Conservation (phyloP, 2,329 filamentous ascomycete species). For the Cordyceps farinosa region DNA sequence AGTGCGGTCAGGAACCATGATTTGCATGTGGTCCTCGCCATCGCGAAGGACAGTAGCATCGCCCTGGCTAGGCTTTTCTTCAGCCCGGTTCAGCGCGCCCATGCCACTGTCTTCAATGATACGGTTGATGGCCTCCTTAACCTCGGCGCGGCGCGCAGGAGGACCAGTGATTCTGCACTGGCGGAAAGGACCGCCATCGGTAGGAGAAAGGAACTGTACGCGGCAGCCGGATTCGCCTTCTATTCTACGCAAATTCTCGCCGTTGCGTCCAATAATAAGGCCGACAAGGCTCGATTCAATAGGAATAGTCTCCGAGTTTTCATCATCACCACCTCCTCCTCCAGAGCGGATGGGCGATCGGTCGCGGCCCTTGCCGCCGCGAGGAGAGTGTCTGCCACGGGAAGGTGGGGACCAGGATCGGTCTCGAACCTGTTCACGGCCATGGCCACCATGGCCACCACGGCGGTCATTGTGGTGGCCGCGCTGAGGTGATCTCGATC, state of each 20-base stretch:
- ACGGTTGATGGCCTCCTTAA: constrained; percentile 77
- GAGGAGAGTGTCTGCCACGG: constrained; percentile 59
- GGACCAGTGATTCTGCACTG: constrained; percentile 83
- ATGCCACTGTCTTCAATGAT: constrained; percentile 76
- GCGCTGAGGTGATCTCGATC: constrained; percentile 72
- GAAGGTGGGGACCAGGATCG: constrained; percentile 64
- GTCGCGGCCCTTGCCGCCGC: constrained; percentile 50
- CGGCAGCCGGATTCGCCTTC: constrained; percentile 78
- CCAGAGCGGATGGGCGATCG: constrained; percentile 54
- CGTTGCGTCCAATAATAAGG: constrained; percentile 84
- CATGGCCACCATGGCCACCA: constrained; percentile 51
- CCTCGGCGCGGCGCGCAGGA: constrained; percentile 67
- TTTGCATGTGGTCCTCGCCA: constrained; percentile 82
- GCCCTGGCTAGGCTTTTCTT: constrained; percentile 39
- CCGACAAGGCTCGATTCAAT: constrained; percentile 86
- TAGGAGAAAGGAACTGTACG: constrained; percentile 81
- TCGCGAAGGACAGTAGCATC: constrained; percentile 56
- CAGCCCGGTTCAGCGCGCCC: constrained; percentile 45
- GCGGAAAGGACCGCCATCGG: constrained; percentile 68
- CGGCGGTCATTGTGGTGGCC: constrained; percentile 78
- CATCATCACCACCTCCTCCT: constrained; percentile 46
- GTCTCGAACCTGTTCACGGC: constrained; percentile 43
- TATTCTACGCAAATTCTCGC: constrained; percentile 82
- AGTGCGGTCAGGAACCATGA: constrained; percentile 91
- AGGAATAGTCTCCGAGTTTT: constrained; percentile 76